Conservation (phyloP, 345 rosid species). For the Eucalyptus melliodora region DNA sequence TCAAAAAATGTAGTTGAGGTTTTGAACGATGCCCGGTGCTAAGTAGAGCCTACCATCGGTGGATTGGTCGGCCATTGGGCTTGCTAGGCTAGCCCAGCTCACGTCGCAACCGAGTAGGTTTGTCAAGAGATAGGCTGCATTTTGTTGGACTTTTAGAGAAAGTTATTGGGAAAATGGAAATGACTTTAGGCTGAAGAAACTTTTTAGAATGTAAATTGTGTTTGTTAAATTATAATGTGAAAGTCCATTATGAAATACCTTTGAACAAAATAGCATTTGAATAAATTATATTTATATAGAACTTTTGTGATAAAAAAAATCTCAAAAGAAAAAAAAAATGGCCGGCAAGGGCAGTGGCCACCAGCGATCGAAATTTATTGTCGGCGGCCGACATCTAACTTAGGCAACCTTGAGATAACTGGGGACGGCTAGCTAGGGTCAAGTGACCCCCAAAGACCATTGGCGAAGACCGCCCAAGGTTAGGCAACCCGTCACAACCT, state of each 20-base stretch:
- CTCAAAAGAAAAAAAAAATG: too few species aligned
- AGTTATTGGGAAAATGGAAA: too few species aligned
- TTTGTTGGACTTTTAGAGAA: too few species aligned
- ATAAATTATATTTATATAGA: too few species aligned
- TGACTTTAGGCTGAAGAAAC: rapidly evolving
- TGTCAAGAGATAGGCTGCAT: neutral
- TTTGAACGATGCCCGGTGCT: neutral
- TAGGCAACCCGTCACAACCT: rapidly evolving
- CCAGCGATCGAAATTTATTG: rapidly evolving
- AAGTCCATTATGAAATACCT: too few species aligned
- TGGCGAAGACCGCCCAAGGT: rapidly evolving
- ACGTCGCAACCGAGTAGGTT: neutral
- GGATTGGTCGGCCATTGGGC: neutral
- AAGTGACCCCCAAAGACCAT: too few species aligned
- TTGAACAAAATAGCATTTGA: too few species aligned
- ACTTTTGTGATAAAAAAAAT: too few species aligned
- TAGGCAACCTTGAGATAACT: rapidly evolving
- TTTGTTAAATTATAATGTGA: too few species aligned
- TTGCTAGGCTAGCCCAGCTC: neutral
- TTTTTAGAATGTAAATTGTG: too few species aligned
- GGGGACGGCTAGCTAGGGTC: too few species aligned
- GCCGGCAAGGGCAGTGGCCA: rapidly evolving
- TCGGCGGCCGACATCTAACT: rapidly evolving
- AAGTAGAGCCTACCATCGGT: neutral
- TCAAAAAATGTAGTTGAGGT: neutral